Evolutionary conservation across 208 protist genomes (phyloP), one percentile per base, ranked within the genome.

Genomic region (Novymonas esmeraldas): DNA sequence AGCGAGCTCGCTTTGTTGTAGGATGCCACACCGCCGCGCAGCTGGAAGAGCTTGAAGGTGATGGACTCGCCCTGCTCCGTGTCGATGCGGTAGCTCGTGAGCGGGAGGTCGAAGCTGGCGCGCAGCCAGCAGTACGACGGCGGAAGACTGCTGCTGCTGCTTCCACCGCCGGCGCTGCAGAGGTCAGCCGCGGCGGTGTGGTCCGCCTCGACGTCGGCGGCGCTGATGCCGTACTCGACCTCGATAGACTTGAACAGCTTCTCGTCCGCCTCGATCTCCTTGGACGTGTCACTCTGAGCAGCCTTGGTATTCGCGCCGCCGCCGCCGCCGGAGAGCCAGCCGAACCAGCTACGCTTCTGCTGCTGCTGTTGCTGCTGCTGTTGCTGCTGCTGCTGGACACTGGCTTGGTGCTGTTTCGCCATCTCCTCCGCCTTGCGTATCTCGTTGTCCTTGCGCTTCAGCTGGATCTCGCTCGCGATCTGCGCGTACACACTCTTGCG

Each of bases 401-500:
- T 75, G 3, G 70, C 49, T 49, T 66, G 65, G 49, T 72, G 61
- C 70, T 60, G 78, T 59, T 51, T 63, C 61, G 44, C 64, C 64
- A 58, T 73, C 60, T 75, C 72, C 45, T 84, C 85, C 4, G 83
- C 73, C 58, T 76, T 79, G 31, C 78, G 74, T 4, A 82, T 69
- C 52, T 92, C 84, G 63, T 82, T 79, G 45, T 90, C 84, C 61
- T 92, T 91, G 11, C 84, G 83, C 56, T 78, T 81, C 34, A 86
- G 39, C 50, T 91, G 82, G 57, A 94, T 84, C 29, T 92, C 92
- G 34, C 75, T 82, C 6, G 92, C 85, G 36, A 95, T 61, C 65
- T 89, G 82, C 14, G 82, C 76, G 75, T 94, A 95, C 18, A 95
- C 89, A 29, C 80, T 66, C 42, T 74, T 82, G 36, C 92, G 89